Evolutionary conservation across 2,329 filamentous ascomycete genomes (phyloP).

Genomic region (Dactylellina cionopaga): DNA sequence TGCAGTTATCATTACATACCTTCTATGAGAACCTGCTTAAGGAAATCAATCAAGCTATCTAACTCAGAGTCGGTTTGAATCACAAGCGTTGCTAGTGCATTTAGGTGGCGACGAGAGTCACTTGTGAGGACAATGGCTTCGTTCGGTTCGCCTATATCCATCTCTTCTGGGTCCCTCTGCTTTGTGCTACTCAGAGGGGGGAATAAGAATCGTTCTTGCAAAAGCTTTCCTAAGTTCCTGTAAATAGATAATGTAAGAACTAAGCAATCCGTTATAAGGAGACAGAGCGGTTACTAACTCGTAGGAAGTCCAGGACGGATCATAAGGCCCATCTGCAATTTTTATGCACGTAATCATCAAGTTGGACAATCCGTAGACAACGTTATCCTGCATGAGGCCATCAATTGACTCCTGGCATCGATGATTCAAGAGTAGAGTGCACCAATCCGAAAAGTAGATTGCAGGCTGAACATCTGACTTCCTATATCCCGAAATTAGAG

Average conservation of each 20-base stretch:
- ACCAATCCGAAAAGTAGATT: slow-evolving; percentile 39
- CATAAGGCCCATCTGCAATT: slow-evolving; percentile 15
- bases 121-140: slow-evolving; percentile 70
- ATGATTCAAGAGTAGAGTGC: slow-evolving; percentile 28
- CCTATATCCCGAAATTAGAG: slow-evolving; percentile 21
- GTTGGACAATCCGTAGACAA: slow-evolving; percentile 39
- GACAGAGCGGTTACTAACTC: slow-evolving; percentile 12
- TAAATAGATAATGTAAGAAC: not conserved
- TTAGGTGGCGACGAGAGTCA: slow-evolving; percentile 32
- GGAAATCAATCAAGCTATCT: slow-evolving; percentile 24
- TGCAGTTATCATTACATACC: slow-evolving; percentile 33
- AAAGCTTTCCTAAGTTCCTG: slow-evolving; percentile 30
- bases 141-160: slow-evolving; percentile 64
- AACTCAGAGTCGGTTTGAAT: slow-evolving; percentile 23
- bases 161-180: slow-evolving; percentile 20
- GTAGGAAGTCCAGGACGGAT: slow-evolving; percentile 25
- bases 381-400: slow-evolving; percentile 39
- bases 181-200: slow-evolving; percentile 13
- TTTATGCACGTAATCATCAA: slow-evolving; percentile 35
- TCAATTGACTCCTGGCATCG: slow-evolving; percentile 48
- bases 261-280: not conserved
- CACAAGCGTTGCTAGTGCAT: slow-evolving; percentile 18
- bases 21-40: slow-evolving; percentile 53
- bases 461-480: slow-evolving; percentile 18
- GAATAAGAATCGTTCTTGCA: slow-evolving; percentile 44